These are phyloP conservation scores for Hevea brasiliensis DNA, from an alignment of 345 rosid genomes.

Conservation along the genomic window DNA sequence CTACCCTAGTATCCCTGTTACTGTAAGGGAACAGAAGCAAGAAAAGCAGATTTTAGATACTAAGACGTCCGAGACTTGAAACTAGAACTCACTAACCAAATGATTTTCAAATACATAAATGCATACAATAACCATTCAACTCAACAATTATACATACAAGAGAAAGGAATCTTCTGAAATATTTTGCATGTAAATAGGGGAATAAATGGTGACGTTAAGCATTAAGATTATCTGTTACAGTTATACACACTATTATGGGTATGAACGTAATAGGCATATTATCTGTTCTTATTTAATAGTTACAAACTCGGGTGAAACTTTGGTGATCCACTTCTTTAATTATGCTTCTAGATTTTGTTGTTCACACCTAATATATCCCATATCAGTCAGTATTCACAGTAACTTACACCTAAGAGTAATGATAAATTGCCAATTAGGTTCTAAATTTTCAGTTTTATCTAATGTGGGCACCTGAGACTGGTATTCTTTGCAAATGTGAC, in stretches of 20 bases:
- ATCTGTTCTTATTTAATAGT: neutral
- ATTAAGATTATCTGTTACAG: neutral
- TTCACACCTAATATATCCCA: neutral
- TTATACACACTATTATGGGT: neutral
- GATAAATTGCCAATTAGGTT: no score
- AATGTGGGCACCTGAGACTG: neutral
- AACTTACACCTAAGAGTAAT: neutral
- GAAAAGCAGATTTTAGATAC: no score
- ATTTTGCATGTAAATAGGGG: neutral
- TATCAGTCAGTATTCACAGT: neutral
- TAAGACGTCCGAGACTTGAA: no score
- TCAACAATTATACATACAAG: neutral
- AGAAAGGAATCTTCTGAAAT: neutral
- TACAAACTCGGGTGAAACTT: neutral
- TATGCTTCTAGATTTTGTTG: conserved; percentile 2
- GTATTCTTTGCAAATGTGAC: neutral
- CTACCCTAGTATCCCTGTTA: no score
- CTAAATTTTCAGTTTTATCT: neutral
- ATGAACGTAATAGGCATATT: neutral
- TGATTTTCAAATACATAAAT: no score
- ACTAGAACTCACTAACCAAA: no score
- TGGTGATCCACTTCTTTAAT: neutral
- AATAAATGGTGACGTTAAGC: neutral
- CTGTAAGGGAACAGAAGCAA: no score
- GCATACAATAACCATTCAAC: neutral